Percentiles rank a stretch among this genome's conserved stretches.
These are phyloP conservation scores for Trichoderma virens DNA, from an alignment of 495 filamentous ascomycete species.

Conservation along the genomic window DNA sequence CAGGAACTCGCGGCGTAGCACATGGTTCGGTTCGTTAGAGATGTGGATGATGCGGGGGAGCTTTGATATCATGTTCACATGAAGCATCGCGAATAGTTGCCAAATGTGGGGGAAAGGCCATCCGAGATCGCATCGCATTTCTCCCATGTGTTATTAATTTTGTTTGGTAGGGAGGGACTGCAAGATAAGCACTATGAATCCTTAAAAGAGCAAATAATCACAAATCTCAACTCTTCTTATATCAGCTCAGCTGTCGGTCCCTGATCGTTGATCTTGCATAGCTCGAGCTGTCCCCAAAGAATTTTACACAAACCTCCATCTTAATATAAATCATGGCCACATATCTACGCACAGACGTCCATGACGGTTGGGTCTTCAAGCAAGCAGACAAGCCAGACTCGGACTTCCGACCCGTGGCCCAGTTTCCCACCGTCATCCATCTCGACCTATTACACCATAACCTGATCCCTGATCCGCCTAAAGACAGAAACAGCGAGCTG, in stretches of 20 bases:
- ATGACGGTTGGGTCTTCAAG: neutral
- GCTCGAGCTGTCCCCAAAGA: neutral
- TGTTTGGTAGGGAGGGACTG: neutral
- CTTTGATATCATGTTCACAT: neutral
- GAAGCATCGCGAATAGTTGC: neutral
- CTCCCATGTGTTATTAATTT: neutral
- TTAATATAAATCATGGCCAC: neutral
- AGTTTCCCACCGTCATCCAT: conserved; percentile 52
- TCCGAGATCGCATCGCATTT: neutral
- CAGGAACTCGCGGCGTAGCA: neutral
- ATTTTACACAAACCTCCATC: neutral
- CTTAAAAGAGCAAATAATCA: too few relatives aligned
- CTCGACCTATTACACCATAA: conserved; percentile 51
- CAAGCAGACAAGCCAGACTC: conserved; percentile 3
- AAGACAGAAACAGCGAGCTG: conserved; percentile 54
- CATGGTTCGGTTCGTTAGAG: neutral
- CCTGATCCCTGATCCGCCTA: conserved; percentile 49
- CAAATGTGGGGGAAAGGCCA: neutral
- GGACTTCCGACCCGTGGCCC: conserved; percentile 30
- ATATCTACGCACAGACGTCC: neutral
- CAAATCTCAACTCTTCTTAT: neutral
- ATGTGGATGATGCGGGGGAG: neutral
- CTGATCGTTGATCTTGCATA: neutral
- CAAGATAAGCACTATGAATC: too few relatives aligned
- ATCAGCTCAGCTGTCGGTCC: neutral